Percentiles rank a stretch among this genome's conserved stretches.
Evolutionary conservation across 495 filamentous ascomycete genomes (phyloP).

Genomic region (Trichoderma orchidacearum): DNA sequence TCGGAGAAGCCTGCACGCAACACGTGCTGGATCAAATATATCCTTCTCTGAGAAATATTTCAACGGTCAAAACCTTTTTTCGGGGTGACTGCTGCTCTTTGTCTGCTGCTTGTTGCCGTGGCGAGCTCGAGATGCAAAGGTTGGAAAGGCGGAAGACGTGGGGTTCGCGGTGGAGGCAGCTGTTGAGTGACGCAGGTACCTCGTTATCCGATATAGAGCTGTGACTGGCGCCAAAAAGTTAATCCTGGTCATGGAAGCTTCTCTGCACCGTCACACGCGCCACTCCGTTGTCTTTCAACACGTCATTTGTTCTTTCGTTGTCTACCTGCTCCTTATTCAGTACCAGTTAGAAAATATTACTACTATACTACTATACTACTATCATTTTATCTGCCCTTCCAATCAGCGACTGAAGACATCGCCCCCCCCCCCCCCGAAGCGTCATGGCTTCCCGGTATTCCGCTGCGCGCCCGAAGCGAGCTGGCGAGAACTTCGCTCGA

Average conservation of each 20-base stretch:
- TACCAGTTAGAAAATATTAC: too few relatives aligned
- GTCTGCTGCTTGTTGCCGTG: background rate
- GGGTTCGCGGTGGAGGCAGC: constrained; percentile 1
- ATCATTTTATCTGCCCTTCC: too few relatives aligned
- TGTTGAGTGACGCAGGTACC: constrained; percentile 2
- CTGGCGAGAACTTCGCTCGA: constrained; percentile 64
- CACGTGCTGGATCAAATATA: too few relatives aligned
- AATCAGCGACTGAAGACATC: too few relatives aligned
- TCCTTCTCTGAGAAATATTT: too few relatives aligned
- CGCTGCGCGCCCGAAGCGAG: constrained; percentile 67
- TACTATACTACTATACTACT: too few relatives aligned
- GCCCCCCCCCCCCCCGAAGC: background rate
- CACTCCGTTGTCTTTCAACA: background rate
- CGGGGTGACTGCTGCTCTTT: background rate
- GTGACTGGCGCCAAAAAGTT: background rate
- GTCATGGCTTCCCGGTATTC: constrained; percentile 48
- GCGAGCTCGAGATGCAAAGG: background rate
- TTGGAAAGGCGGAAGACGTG: constrained; percentile 1
- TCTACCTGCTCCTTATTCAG: too few relatives aligned
- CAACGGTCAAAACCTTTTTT: too few relatives aligned
- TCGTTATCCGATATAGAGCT: background rate
- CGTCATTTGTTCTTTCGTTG: too few relatives aligned
- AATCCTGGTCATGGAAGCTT: background rate
- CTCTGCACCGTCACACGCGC: background rate
- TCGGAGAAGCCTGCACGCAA: too few relatives aligned